Evolutionary conservation across 2,329 filamentous ascomycete species (phyloP).

Genomic region (Dryadomyces sulphureus): DNA sequence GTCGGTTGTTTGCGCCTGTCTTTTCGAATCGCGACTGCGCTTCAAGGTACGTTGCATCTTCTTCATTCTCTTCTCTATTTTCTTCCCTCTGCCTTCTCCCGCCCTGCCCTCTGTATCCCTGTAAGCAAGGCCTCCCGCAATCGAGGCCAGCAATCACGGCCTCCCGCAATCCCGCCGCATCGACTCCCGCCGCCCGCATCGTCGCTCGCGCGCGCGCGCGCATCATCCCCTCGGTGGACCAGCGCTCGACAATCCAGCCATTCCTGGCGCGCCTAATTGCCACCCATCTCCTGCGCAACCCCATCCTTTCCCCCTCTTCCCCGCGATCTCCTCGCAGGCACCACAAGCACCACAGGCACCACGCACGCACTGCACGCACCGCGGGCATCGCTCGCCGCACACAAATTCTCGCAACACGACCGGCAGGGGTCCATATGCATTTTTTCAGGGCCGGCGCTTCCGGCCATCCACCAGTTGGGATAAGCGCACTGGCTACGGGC

Average conservation of each 20-base stretch:
- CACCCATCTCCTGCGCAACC: not conserved
- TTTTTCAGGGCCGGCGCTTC: not conserved
- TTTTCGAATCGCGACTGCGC: too few species aligned
- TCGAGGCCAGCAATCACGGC: too few species aligned
- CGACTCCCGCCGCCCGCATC: too few species aligned
- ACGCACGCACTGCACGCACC: not conserved
- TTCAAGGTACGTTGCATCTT: not conserved
- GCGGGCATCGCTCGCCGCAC: not conserved
- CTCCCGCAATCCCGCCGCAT: too few species aligned
- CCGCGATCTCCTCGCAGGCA: not conserved
- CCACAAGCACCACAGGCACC: not conserved
- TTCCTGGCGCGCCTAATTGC: not conserved
- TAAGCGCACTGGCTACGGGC: not conserved
- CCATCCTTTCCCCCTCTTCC: not conserved
- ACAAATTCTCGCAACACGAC: not conserved
- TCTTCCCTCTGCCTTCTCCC: not conserved
- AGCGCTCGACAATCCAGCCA: not conserved
- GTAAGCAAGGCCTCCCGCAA: not conserved
- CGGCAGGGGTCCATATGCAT: not conserved
- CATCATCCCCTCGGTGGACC: not conserved
- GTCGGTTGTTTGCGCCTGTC: not conserved
- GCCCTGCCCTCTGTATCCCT: not conserved
- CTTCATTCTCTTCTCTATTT: not conserved
- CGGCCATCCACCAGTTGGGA: not conserved
- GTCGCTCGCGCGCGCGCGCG: not conserved